Percentiles rank a stretch among this genome's conserved stretches.
Conservation (phyloP, 441 rosid species). For the Adansonia gregorii region DNA sequence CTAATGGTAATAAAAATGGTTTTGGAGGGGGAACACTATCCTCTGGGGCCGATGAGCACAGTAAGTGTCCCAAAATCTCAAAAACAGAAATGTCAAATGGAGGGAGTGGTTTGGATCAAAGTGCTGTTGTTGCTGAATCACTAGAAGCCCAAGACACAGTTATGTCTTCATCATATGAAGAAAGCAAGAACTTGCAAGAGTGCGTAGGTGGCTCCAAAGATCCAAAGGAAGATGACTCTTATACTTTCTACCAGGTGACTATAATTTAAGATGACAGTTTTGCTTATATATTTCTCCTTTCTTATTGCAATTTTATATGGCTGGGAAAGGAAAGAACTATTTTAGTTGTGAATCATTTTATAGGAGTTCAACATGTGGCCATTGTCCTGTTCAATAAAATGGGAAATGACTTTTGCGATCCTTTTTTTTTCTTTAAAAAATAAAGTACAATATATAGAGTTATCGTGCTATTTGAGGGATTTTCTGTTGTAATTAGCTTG, state of each 20-base stretch:
- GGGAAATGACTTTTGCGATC: background rate
- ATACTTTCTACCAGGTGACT: slow-evolving; percentile 92
- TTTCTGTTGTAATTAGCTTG: background rate
- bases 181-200: slow-evolving; percentile 39
- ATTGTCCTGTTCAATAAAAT: background rate
- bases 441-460: background rate
- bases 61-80: slow-evolving; percentile 34
- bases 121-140: slow-evolving; percentile 40
- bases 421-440: background rate
- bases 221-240: slow-evolving; percentile 55
- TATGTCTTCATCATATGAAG: slow-evolving; percentile 49
- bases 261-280: slow-evolving; percentile 22
- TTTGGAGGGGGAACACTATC: slow-evolving; percentile 30
- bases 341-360: background rate
- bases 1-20: slow-evolving; percentile 35
- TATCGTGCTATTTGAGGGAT: background rate
- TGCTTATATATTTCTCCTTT: slow-evolving; percentile 1
- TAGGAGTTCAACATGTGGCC: background rate
- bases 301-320: slow-evolving; percentile 10
- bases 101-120: slow-evolving; percentile 43
- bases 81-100: slow-evolving; percentile 38
- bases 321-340: background rate
- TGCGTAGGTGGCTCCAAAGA: slow-evolving; percentile 43
- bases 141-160: slow-evolving; percentile 42
- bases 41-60: slow-evolving; percentile 38